Base-by-base conservation (phyloP, 2,329 filamentous ascomycete species). In the Verticillium dahliae region DNA sequence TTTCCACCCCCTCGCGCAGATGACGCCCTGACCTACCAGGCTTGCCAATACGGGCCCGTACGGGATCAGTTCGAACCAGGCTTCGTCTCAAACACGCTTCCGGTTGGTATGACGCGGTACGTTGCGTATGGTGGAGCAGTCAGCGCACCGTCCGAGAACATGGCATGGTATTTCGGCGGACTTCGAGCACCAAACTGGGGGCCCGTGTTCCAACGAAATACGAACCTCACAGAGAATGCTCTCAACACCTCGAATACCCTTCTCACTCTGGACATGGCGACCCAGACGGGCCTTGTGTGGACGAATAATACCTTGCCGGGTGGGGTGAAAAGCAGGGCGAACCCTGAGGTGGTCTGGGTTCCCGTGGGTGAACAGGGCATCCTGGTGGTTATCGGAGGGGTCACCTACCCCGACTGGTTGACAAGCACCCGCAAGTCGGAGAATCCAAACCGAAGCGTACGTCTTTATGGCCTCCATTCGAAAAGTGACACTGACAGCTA, bases 361-460 rank as follows among this genome's bases (percentile, higher is more conserved):
- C 92, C 92, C 1, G 90, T 92, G 55, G 90, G 91, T 2, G 76
- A 83, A 15, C 79, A 92, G 67, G 92, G 92, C 1, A 87, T 95
- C 55, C 78, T 96, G 9, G 81, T 96, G 1, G 90, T 89, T 3
- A 76, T 96, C 0, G 91, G 90, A 7, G 92, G 92, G 13, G 91
- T 91, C 2, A 84, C 80, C 0, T 79, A 84, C 69, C 86, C 87
- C 0, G 77, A 82, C 31, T 87, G 80, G 61, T 68, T 66, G 9
- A 72, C 64, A 27, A 7, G 56, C 2, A 60, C 2, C 1, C 45
- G 60, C 9, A 63, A 59, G 10, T 80, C 76, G 0, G 34, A 64
- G 0, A 73, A 78, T 39, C 62, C 60, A 34, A 69, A 72, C 0
- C 69, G 73, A 38, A 82, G 75, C 65, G 80, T 82, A 69, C 68